phyloP scores from a whole-genome alignment of 2,329 filamentous ascomycete genomes.

The Beauveria varroae region DNA sequence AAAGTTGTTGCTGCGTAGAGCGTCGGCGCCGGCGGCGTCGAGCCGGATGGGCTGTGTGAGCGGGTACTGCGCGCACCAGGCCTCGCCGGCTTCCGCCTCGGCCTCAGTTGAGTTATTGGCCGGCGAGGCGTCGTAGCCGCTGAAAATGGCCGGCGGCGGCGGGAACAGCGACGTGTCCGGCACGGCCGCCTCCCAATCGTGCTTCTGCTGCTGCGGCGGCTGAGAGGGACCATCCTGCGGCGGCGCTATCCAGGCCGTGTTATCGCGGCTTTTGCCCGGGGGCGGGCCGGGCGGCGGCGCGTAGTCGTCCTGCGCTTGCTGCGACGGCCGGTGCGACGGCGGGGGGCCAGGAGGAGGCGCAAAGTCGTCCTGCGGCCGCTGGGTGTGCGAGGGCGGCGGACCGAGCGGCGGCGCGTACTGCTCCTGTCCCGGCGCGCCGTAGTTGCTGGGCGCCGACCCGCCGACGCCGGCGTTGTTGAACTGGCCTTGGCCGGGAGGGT shows the following conservation, averaged over 20 bases:
- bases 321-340: conserved; percentile 17
- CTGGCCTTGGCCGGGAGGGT: conserved; percentile 10
- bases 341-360: conserved; percentile 31
- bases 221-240: conserved; percentile 17
- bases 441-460: background rate
- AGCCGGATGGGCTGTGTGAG: conserved; percentile 47
- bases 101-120: conserved; percentile 61
- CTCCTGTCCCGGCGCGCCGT: background rate
- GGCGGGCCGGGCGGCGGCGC: too few relatives aligned
- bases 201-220: conserved; percentile 35
- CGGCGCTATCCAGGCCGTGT: conserved; percentile 17
- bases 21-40: conserved; percentile 36
- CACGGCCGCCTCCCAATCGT: conserved; percentile 65
- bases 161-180: conserved; percentile 67
- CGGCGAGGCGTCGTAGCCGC: conserved; percentile 55
- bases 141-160: conserved; percentile 61
- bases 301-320: too few relatives aligned
- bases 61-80: conserved; percentile 57
- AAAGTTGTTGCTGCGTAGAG: conserved; percentile 45
- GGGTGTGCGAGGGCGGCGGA: conserved; percentile 20
- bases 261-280: background rate
- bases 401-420: conserved; percentile 23
- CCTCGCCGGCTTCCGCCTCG: conserved; percentile 56
- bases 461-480: background rate
- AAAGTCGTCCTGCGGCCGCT: conserved; percentile 10